Conservation (phyloP, 148 eudicot species). For the Silene uniflora region DNA sequence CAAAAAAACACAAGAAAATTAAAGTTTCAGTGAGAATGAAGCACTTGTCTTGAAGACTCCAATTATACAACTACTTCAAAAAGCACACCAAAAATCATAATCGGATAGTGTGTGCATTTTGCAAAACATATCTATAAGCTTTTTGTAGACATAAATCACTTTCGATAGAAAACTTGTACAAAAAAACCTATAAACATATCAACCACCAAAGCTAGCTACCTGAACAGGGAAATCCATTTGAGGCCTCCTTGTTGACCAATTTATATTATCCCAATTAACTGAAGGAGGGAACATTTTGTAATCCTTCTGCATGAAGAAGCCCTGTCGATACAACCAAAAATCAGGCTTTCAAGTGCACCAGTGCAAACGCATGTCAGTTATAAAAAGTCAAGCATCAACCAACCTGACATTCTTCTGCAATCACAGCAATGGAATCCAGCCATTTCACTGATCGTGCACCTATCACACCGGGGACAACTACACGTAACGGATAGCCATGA, state of each 20-base stretch:
- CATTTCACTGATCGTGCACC: constrained; percentile 99
- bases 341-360: background rate
- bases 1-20: too few relatives aligned
- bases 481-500: constrained; percentile 95
- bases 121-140: background rate
- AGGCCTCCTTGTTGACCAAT: constrained; percentile 88
- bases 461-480: constrained; percentile 89
- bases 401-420: constrained; percentile 89
- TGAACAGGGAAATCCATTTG: constrained; percentile 96
- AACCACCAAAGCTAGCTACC: constrained; percentile 33
- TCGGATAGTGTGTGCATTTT: too few relatives aligned
- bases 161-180: background rate
- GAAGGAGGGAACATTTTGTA: constrained; percentile 96
- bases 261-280: constrained; percentile 88
- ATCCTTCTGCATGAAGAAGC: constrained; percentile 95
- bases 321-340: constrained; percentile 40
- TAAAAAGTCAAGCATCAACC: constrained; percentile 9
- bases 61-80: background rate
- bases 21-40: background rate
- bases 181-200: background rate
- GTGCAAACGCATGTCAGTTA: background rate
- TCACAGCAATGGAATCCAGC: constrained; percentile 79
- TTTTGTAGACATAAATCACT: background rate
- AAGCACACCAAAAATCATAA: background rate
- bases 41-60: background rate